Base-by-base conservation (phyloP, 225 moss, liverwort and hornwort genomes). In the Physcomitrium patens region DNA sequence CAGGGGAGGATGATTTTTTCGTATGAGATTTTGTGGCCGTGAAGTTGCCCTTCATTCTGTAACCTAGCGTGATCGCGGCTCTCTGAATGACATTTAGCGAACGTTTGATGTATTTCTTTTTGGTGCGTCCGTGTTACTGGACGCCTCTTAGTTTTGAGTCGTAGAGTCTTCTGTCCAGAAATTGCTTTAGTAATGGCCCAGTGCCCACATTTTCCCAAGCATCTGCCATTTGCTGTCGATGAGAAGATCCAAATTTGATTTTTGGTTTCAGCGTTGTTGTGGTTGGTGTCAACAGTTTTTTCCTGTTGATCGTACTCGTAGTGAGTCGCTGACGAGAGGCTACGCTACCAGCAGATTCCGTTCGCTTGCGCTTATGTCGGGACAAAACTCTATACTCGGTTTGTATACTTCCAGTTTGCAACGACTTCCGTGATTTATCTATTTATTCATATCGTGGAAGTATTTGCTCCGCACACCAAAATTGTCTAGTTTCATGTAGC, bases 221-320 rank as follows among this genome's bases (percentile, higher is more conserved):
- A 49, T 77, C 17, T 65, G 26, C 44, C 46, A 19, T 12, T 57
- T 46, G 8, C n/a, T 27, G n/a, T 41, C 47, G 20, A 6, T 24
- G 16, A 56, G 71, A 63, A 46, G 31, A 73, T 73, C 56, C 62
- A 52, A 24, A 67, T 61, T 44, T 78, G 51, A 1, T 52, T 58
- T 4, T 41, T 50, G 31, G 23, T 27, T 12, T 17, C 15, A 10
- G 24, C 50, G 7, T n/a, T 18, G 4, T 54, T 20, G 42, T 46
- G 60, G 53, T 4, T 31, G 70, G 23, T 53, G 17, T 64, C 45
- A 37, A 12, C 43, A 47, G n/a, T 19, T 48, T 75, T 20, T 16
- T 27, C 72, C 23, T 62, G 28, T 41, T 12, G 58, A 63, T 63
- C 41, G 23, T 65, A 56, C 31, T 37, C 31, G 0, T 44, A 2